Evolutionary conservation across 2,329 filamentous ascomycete species (phyloP).

Genomic region (Venturia pyrina): DNA sequence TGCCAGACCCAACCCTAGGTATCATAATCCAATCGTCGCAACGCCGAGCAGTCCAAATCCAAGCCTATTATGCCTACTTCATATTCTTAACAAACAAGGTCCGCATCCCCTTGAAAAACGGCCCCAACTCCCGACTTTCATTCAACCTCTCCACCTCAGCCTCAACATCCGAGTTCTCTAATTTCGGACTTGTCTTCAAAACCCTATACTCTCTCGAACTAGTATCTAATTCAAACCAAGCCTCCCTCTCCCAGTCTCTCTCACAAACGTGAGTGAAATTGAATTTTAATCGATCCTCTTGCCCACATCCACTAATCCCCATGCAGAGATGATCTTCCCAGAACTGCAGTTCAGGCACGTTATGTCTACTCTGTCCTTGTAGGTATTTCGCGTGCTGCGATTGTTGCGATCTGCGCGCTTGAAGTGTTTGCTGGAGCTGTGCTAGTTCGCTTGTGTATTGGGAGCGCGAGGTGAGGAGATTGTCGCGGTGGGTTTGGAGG

Average conservation of each 20-base stretch:
- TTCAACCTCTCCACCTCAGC: constrained; percentile 70
- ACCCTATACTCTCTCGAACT: constrained; percentile 77
- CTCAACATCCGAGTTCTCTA: constrained; percentile 70
- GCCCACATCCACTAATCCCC: constrained; percentile 78
- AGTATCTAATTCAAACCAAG: constrained; percentile 86
- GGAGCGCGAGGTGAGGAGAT: constrained; percentile 45
- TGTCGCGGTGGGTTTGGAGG: constrained; percentile 46
- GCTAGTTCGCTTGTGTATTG: constrained; percentile 45
- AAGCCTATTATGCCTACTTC: constrained; percentile 26
- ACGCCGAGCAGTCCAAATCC: neutral
- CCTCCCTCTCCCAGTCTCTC: constrained; percentile 77
- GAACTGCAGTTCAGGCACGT: constrained; percentile 87
- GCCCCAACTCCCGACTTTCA: constrained; percentile 63
- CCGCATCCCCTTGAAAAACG: constrained; percentile 72
- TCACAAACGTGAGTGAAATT: constrained; percentile 81
- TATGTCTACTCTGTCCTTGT: constrained; percentile 76
- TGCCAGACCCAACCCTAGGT: neutral
- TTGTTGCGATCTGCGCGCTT: constrained; percentile 60
- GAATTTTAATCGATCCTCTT: constrained; percentile 79
- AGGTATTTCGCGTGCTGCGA: constrained; percentile 62
- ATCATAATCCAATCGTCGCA: neutral
- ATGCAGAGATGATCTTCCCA: constrained; percentile 89
- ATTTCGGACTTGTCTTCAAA: constrained; percentile 67
- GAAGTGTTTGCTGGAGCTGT: constrained; percentile 60
- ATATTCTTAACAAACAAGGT: constrained; percentile 56